phyloP scores from a whole-genome alignment of 1,139 yeast genomes.

The Arxiozyma telluris region DNA sequence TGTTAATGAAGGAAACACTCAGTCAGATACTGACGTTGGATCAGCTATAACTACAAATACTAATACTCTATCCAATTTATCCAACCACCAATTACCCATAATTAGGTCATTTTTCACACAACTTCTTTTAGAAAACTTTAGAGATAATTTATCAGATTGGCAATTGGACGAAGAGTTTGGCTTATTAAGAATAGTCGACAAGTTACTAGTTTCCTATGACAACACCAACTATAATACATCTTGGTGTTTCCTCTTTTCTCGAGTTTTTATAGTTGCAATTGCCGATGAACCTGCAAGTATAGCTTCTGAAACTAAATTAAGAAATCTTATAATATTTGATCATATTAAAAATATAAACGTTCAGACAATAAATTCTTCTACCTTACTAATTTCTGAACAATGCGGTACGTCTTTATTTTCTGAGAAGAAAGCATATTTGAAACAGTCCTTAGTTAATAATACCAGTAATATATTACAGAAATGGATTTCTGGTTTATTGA shows the following conservation, averaged over 20 bases:
- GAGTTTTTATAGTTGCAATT: conserved; percentile 16
- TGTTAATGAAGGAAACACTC: conserved; percentile 1
- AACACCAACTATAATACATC: conserved; percentile 12
- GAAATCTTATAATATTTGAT: conserved; percentile 9
- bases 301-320: conserved; percentile 7
- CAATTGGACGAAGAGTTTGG: conserved; percentile 25
- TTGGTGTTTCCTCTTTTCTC: conserved; percentile 25
- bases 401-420: not conserved
- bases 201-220: conserved; percentile 19
- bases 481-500: conserved; percentile 28
- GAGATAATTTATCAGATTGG: conserved; percentile 13
- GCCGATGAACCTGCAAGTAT: conserved; percentile 5
- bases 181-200: conserved; percentile 24
- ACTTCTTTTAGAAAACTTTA: conserved; percentile 15
- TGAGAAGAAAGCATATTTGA: conserved; percentile 10
- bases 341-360: conserved; percentile 12
- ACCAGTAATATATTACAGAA: conserved; percentile 23
- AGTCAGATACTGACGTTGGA: conserved; percentile 10
- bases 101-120: conserved; percentile 24
- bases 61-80: conserved; percentile 5
- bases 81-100: conserved; percentile 16
- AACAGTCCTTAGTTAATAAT: conserved; percentile 13
- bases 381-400: conserved; percentile 12
- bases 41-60: conserved; percentile 5
- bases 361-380: conserved; percentile 20